Percentiles rank a stretch among this genome's conserved stretches.
Evolutionary conservation across 129 eudicot genomes (phyloP).

Genomic region (Flaveria linearis): DNA sequence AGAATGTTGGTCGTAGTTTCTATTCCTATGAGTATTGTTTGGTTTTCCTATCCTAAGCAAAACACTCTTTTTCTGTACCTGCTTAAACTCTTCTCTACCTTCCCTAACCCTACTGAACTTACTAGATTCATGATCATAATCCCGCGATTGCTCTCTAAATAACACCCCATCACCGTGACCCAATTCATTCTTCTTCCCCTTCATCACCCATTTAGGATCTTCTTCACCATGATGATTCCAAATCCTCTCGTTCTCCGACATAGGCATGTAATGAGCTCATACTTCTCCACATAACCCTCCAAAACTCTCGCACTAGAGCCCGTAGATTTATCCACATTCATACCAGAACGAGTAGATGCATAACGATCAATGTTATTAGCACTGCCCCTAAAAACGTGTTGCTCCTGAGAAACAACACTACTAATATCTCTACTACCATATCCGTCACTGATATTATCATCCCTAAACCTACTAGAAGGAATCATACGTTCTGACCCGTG

Average conservation of each 20-base stretch:
- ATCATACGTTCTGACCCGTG: conserved; percentile 19
- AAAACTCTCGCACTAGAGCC: conserved; percentile 4
- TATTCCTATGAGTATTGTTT: conserved; percentile 39
- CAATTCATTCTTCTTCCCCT: conserved; percentile 30
- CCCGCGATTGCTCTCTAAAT: too few species aligned
- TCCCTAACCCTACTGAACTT: conserved; percentile 46
- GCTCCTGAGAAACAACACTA: conserved; percentile 25
- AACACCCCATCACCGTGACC: not conserved
- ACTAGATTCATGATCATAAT: conserved; percentile 22
- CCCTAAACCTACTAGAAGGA: conserved; percentile 43
- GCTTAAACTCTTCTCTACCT: conserved; percentile 52
- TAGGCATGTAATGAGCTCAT: conserved; percentile 22
- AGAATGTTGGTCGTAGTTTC: conserved; percentile 36
- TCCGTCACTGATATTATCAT: conserved; percentile 33
- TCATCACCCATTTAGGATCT: conserved; percentile 39
- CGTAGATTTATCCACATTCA: not conserved
- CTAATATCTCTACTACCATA: conserved; percentile 36
- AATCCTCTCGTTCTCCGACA: conserved; percentile 25
- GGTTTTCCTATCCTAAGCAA: conserved; percentile 64
- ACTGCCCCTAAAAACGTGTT: conserved; percentile 20
- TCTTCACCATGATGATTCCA: conserved; percentile 39
- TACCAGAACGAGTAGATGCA: conserved; percentile 13
- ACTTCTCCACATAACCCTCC: conserved; percentile 25
- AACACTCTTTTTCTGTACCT: conserved; percentile 62
- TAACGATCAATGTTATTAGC: conserved; percentile 20